Conservation (phyloP, 2,329 filamentous ascomycete species). For the Stagonosporopsis chrysanthemi region DNA sequence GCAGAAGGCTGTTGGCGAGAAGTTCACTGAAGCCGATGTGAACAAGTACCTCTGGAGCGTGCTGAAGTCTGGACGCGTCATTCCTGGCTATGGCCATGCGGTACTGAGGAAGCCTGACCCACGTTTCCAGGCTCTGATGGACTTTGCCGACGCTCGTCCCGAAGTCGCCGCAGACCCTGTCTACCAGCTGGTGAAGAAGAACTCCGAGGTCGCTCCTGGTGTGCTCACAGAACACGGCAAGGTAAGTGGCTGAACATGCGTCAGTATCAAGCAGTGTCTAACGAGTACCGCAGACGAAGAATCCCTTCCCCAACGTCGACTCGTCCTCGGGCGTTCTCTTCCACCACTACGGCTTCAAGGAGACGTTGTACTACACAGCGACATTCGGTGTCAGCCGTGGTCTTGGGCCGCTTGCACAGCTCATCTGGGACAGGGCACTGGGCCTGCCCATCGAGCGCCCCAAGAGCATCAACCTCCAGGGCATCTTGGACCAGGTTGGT, state of each 20-base stretch:
- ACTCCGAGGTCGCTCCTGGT: conserved; percentile 86
- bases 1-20: conserved; percentile 83
- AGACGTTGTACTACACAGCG: conserved; percentile 91
- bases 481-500: conserved; percentile 71
- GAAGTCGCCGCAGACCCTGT: conserved; percentile 88
- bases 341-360: conserved; percentile 97
- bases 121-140: conserved; percentile 95
- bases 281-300: conserved; percentile 72
- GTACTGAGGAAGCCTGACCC: conserved; percentile 97
- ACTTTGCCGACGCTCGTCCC: conserved; percentile 84
- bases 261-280: neutral
- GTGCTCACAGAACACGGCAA: conserved; percentile 96
- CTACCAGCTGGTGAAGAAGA: conserved; percentile 93
- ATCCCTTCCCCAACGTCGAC: conserved; percentile 97
- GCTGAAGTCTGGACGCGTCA: conserved; percentile 90
- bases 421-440: conserved; percentile 94
- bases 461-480: conserved; percentile 95
- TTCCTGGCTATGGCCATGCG: conserved; percentile 94
- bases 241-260: conserved; percentile 47
- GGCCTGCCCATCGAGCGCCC: conserved; percentile 96
- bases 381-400: conserved; percentile 74
- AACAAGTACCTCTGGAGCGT: conserved; percentile 91
- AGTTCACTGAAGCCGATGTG: conserved; percentile 82
- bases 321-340: conserved; percentile 92
- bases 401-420: conserved; percentile 87